Base-by-base conservation (phyloP, 805 yeast species). In the Wickerhamiella hasegawae region DNA sequence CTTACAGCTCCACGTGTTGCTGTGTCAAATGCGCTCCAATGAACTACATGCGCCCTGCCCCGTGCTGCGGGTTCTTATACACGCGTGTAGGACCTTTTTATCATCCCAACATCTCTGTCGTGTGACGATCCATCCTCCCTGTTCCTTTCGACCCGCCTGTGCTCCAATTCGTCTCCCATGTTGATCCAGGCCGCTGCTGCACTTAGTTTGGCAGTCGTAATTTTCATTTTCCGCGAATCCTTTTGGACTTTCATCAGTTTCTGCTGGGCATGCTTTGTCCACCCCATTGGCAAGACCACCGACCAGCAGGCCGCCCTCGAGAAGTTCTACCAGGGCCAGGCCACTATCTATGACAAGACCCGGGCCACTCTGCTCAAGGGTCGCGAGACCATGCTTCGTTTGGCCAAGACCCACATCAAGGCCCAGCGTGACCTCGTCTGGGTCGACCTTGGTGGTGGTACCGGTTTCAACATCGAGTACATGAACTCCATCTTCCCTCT, bases 401-500 rank as follows among this genome's bases (percentile, higher is more conserved):
- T 77, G 39, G 78, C 80, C 1, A 64, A 61, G 21, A 53, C 75
- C 18, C 84, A 78, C 52, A 55, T 76, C 25, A 49, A 50, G 24
- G 60, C 58, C 35, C 54, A 53, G 19, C 37, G 41, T 10, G 43
- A 45, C 31, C 43, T 49, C 16, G 48, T 51, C 20, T 51, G 55
- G 55, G 45, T 51, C 23, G 55, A 51, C 31, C 68, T 81, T 48
- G 93, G 92, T 34, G 92, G 92, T 22, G 93, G 93, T 18, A 80
- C 93, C 4, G 93, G 92, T 32, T 65, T 73, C 55, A 80, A 80
- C 57, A 75, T 80, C 47, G 90, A 80, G 55, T 65, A 67, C 46
- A 80, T 80, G 92, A 62, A 76, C 51, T 51, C 60, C 29, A 57
- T 71, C 31, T 57, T 68, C 33, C 63, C 72, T 11, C 53, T 74